These are phyloP conservation scores for Calonectria henricotiae DNA, from an alignment of 2,329 filamentous ascomycete species.

Conservation along the genomic window DNA sequence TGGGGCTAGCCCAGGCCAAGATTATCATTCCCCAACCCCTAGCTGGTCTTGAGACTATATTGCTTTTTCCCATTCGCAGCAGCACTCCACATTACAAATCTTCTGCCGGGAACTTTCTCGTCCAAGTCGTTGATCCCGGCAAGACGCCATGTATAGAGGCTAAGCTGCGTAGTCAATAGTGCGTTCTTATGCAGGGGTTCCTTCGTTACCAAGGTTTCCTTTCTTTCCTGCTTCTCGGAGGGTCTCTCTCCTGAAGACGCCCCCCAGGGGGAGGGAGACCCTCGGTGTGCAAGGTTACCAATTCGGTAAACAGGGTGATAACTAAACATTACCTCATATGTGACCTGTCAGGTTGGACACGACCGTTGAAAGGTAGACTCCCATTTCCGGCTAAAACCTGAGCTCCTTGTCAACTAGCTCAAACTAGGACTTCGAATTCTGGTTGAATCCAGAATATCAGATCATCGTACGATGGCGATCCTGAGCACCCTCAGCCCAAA, in stretches of 20 bases:
- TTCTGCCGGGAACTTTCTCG: not conserved
- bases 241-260: conserved; percentile 6
- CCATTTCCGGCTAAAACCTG: conserved; percentile 27
- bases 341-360: conserved; percentile 31
- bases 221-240: not conserved
- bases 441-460: conserved; percentile 12
- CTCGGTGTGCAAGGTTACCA: conserved; percentile 7
- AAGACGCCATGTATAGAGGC: not conserved
- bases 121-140: not conserved
- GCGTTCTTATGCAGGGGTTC: not conserved
- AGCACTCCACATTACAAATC: conserved; percentile 1
- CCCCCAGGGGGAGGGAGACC: not conserved
- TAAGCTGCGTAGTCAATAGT: not conserved
- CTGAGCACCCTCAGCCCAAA: not conserved
- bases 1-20: conserved; percentile 26
- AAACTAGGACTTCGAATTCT: conserved; percentile 24
- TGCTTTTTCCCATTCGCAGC: conserved; percentile 6
- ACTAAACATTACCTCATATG: conserved; percentile 10
- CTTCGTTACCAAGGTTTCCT: conserved; percentile 1
- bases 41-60: conserved; percentile 21
- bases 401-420: not conserved
- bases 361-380: conserved; percentile 1
- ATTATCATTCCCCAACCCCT: conserved; percentile 21
- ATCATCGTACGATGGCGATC: conserved; percentile 27
- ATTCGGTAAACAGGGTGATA: conserved; percentile 11